Evolutionary conservation across 2,329 filamentous ascomycete genomes (phyloP).

Genomic region (Tolypocladium pustulatum): DNA sequence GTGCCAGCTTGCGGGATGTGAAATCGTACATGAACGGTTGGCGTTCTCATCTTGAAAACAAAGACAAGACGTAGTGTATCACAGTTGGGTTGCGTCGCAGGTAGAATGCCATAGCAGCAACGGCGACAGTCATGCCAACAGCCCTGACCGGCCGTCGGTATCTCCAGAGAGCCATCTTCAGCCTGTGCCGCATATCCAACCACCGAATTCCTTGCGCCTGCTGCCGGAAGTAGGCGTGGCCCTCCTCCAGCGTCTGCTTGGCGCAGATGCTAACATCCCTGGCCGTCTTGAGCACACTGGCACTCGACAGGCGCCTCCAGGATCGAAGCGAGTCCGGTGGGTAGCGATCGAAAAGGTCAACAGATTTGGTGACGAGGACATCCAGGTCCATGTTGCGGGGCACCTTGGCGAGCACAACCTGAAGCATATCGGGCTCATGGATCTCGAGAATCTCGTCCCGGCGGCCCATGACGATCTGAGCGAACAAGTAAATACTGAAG

Average conservation of each 20-base stretch:
- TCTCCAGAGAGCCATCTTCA: constrained; percentile 37
- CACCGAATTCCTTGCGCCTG: constrained; percentile 65
- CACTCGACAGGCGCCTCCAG: constrained; percentile 62
- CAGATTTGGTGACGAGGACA: constrained; percentile 56
- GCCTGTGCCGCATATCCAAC: constrained; percentile 36
- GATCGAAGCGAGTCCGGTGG: constrained; percentile 63
- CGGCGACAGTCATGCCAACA: constrained; percentile 52
- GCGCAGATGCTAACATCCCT: constrained; percentile 37
- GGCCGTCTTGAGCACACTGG: constrained; percentile 81
- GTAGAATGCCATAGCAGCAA: constrained; percentile 60
- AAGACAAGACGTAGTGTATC: constrained; percentile 14
- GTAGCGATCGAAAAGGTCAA: constrained; percentile 49
- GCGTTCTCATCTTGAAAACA: constrained; percentile 11
- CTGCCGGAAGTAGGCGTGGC: constrained; percentile 53
- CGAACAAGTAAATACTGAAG: constrained; percentile 85
- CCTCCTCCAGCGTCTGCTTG: constrained; percentile 53
- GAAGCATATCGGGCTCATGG: constrained; percentile 90
- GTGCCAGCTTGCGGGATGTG: too few relatives aligned
- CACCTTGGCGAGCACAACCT: constrained; percentile 77
- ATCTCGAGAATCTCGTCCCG: constrained; percentile 78
- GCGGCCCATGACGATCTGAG: constrained; percentile 72
- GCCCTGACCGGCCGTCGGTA: constrained; percentile 56
- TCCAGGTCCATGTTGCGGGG: constrained; percentile 76
- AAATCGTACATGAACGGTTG: not conserved
- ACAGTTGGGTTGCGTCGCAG: constrained; percentile 38